phyloP scores from a whole-genome alignment of 495 filamentous ascomycete species.

The Astrothelium subdiscretum region DNA sequence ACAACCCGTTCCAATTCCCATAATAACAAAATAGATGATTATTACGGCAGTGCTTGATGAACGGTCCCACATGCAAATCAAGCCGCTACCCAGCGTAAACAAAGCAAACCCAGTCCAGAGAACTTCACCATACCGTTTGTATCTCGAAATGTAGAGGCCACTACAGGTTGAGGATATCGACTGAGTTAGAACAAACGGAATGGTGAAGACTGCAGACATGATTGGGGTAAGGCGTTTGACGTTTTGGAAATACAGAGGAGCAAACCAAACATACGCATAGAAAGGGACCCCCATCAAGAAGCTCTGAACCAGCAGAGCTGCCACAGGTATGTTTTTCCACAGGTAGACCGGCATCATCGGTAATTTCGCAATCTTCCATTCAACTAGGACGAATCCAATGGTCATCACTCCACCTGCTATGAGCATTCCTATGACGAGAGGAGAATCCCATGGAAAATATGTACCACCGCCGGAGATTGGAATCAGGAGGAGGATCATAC shows the following conservation, averaged over 20 bases:
- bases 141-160: slow-evolving; percentile 46
- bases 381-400: slow-evolving; percentile 41
- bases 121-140: slow-evolving; percentile 45
- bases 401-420: slow-evolving; percentile 36
- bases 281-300: slow-evolving; percentile 50
- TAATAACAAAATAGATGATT: slow-evolving; percentile 39
- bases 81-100: slow-evolving; percentile 44
- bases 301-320: slow-evolving; percentile 44
- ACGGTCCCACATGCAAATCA: slow-evolving; percentile 40
- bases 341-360: slow-evolving; percentile 51
- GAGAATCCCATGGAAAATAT: slow-evolving; percentile 48
- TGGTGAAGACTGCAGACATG: slow-evolving; percentile 35
- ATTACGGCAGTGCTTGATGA: slow-evolving; percentile 39
- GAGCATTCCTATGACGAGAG: slow-evolving; percentile 53
- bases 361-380: slow-evolving; percentile 46
- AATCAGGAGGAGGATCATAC: slow-evolving; percentile 47
- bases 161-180: slow-evolving; percentile 40
- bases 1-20: slow-evolving; percentile 45
- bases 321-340: slow-evolving; percentile 43
- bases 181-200: slow-evolving; percentile 43
- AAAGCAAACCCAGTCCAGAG: slow-evolving; percentile 44
- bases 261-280: slow-evolving; percentile 41
- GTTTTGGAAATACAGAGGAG: slow-evolving; percentile 39
- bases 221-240: slow-evolving; percentile 26
- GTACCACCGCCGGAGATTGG: slow-evolving; percentile 52